Conservation (phyloP, 805 yeast species). For the Sporopachydermia lactativora region DNA sequence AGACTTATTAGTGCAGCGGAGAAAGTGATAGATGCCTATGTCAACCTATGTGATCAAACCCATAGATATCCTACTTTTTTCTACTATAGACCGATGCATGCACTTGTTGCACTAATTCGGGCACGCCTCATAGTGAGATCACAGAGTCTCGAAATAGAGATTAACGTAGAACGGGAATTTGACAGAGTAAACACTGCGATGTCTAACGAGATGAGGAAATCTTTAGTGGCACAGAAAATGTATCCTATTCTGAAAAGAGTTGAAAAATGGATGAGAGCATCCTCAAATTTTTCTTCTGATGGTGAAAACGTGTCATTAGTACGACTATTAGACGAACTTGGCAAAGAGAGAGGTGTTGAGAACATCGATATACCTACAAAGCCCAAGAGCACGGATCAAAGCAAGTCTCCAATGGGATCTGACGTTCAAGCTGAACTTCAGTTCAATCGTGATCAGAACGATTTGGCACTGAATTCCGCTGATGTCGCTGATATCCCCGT, state of each 20-base stretch:
- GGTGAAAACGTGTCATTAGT: constrained; percentile 34
- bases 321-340: constrained; percentile 38
- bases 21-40: constrained; percentile 31
- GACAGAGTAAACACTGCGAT: constrained; percentile 15
- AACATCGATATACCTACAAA: constrained; percentile 1
- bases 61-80: constrained; percentile 34
- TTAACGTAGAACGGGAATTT: constrained; percentile 20
- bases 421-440: too few relatives aligned
- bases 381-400: too few relatives aligned
- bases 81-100: constrained; percentile 39
- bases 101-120: constrained; percentile 32
- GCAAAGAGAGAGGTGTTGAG: constrained; percentile 32
- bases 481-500: too few relatives aligned
- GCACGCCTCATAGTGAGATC: constrained; percentile 32
- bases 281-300: neutral
- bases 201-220: constrained; percentile 7
- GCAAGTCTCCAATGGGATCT: too few relatives aligned
- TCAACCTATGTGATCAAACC: constrained; percentile 25
- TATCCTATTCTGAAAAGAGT: constrained; percentile 10
- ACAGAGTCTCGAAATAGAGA: constrained; percentile 21
- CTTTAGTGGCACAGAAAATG: constrained; percentile 9
- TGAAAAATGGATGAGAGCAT: constrained; percentile 4
- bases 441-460: too few relatives aligned
- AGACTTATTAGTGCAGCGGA: constrained; percentile 32
- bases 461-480: too few relatives aligned